phyloP scores from a whole-genome alignment of 129 eudicot species.

The Pittosporum tobira region DNA sequence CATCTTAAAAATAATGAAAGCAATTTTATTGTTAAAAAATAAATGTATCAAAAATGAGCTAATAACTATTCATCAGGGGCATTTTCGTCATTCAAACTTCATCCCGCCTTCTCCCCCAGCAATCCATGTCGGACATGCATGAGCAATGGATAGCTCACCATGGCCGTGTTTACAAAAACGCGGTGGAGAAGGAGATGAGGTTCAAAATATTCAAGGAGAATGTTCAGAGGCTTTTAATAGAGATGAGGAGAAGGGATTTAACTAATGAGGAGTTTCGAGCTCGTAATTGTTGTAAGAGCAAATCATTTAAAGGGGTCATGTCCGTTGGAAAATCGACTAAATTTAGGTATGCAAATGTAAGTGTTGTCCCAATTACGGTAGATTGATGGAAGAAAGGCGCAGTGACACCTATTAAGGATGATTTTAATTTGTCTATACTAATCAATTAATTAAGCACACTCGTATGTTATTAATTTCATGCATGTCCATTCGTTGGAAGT shows the following conservation, averaged over 20 bases:
- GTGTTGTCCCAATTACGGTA: constrained; percentile 19
- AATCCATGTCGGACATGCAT: constrained; percentile 25
- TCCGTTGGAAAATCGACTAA: background rate
- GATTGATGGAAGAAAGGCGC: constrained; percentile 55
- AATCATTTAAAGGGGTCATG: background rate
- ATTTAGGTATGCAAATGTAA: constrained; percentile 33
- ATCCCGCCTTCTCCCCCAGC: constrained; percentile 26
- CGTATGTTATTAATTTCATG: too few relatives aligned
- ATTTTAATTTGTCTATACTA: too few relatives aligned
- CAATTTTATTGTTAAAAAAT: too few relatives aligned
- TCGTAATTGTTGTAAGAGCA: constrained; percentile 21
- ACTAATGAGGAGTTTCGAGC: constrained; percentile 48
- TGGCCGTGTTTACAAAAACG: constrained; percentile 26
- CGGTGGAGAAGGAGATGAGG: constrained; percentile 26
- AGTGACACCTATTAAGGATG: constrained; percentile 38
- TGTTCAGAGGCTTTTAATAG: constrained; percentile 31
- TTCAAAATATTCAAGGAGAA: constrained; percentile 40
- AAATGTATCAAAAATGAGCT: too few relatives aligned
- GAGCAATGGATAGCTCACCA: constrained; percentile 32
- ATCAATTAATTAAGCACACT: too few relatives aligned
- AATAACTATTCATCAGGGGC: constrained; percentile 8
- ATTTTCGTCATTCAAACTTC: constrained; percentile 19
- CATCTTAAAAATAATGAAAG: too few relatives aligned
- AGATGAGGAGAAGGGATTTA: constrained; percentile 13
- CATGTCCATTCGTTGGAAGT: constrained; percentile 37